Percentiles rank a stretch among this genome's conserved stretches.
phyloP scores from a whole-genome alignment of 2,329 filamentous ascomycete species.

The Aspergillus fijiensis region DNA sequence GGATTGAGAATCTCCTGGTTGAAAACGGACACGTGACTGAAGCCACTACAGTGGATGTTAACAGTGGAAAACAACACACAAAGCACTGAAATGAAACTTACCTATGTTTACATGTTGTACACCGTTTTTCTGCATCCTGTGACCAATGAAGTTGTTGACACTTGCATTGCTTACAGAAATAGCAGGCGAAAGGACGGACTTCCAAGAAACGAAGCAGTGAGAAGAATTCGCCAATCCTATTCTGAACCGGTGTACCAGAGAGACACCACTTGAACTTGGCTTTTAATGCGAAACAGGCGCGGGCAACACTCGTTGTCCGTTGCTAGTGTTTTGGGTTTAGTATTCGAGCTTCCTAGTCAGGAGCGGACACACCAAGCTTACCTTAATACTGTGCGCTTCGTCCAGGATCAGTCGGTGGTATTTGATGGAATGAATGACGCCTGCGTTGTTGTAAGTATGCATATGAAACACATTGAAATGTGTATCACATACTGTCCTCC shows the following conservation, averaged over 20 bases:
- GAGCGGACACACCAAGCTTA: constrained; percentile 28
- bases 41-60: constrained; percentile 45
- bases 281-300: constrained; percentile 88
- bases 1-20: constrained; percentile 95
- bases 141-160: constrained; percentile 84
- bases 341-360: neutral
- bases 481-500: constrained; percentile 56
- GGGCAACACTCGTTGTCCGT: constrained; percentile 85
- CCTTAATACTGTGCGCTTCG: constrained; percentile 92
- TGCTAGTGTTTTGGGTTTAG: constrained; percentile 27
- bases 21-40: constrained; percentile 76
- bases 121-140: constrained; percentile 69
- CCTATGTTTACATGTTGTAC: constrained; percentile 65
- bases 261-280: constrained; percentile 93
- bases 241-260: constrained; percentile 92
- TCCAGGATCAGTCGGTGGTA: constrained; percentile 94
- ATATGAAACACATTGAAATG: neutral
- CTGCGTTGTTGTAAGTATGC: constrained; percentile 35
- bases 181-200: constrained; percentile 83
- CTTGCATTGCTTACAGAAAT: constrained; percentile 84
- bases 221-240: constrained; percentile 96
- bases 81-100: constrained; percentile 24
- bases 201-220: constrained; percentile 90
- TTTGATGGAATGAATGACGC: constrained; percentile 76
- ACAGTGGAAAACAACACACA: neutral